A percentile compares a stretch with the other conserved stretches of the same genome.
Conservation (phyloP, 2,329 filamentous ascomycete species). For the Balansia obtecta region DNA sequence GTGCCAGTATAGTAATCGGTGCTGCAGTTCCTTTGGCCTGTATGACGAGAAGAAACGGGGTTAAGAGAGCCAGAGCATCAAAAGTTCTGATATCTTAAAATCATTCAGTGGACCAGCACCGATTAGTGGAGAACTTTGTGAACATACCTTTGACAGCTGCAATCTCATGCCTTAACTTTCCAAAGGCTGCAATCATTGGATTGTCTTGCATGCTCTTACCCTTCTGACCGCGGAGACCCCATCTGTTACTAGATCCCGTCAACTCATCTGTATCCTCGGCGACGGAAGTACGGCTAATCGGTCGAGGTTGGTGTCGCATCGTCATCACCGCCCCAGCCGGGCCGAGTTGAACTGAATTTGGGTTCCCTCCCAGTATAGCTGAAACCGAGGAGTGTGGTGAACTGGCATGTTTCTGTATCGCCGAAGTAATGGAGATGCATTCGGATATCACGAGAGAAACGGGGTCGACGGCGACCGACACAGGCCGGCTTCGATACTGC, state of each 20-base stretch:
- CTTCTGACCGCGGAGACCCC: constrained; percentile 89
- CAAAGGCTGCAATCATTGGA: constrained; percentile 89
- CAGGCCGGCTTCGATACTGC: constrained; percentile 47
- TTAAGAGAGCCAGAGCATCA: constrained; percentile 77
- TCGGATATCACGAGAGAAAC: constrained; percentile 92
- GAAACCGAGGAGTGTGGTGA: constrained; percentile 95
- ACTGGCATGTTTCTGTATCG: constrained; percentile 93
- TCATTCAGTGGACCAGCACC: background rate
- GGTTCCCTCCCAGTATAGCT: constrained; percentile 76
- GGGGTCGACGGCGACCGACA: constrained; percentile 78
- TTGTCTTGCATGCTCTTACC: constrained; percentile 97
- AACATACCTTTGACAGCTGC: constrained; percentile 65
- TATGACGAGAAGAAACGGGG: constrained; percentile 93
- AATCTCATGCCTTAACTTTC: constrained; percentile 75
- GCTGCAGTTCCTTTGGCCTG: constrained; percentile 92
- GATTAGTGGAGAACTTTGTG: background rate
- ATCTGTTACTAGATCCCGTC: constrained; percentile 57
- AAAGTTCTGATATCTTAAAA: constrained; percentile 70
- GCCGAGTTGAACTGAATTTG: constrained; percentile 42
- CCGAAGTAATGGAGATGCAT: constrained; percentile 96
- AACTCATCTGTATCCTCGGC: constrained; percentile 37
- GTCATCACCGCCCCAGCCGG: constrained; percentile 30
- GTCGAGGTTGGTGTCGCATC: constrained; percentile 29
- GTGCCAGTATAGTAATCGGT: constrained; percentile 85
- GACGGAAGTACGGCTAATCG: constrained; percentile 15